Percentiles rank a stretch among this genome's conserved stretches.
Evolutionary conservation across 2,329 filamentous ascomycete species (phyloP).

Genomic region (Orbilia oligospora): DNA sequence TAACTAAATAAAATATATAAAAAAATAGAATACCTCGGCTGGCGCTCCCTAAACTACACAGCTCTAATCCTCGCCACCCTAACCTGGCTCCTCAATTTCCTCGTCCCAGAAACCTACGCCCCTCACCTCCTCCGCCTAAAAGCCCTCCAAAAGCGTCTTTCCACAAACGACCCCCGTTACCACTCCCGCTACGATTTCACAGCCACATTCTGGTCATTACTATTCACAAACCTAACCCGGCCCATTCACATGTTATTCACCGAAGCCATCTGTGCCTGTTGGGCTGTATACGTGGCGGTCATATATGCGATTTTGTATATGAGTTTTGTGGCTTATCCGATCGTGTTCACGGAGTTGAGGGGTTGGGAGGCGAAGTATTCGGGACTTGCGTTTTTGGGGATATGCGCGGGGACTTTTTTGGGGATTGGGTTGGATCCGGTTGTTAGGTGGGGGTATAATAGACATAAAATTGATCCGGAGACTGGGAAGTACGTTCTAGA

Average conservation of each 20-base stretch:
- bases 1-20: not conserved
- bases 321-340: conserved; percentile 83
- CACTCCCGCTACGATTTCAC: conserved; percentile 81
- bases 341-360: conserved; percentile 70
- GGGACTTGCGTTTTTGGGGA: conserved; percentile 83
- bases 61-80: conserved; percentile 79
- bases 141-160: conserved; percentile 75
- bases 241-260: conserved; percentile 83
- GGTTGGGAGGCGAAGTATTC: conserved; percentile 82
- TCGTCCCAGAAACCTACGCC: conserved; percentile 81
- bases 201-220: conserved; percentile 74
- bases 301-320: conserved; percentile 90
- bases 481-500: conserved; percentile 74
- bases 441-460: conserved; percentile 82
- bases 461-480: conserved; percentile 79
- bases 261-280: conserved; percentile 85
- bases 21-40: conserved; percentile 78
- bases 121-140: conserved; percentile 79
- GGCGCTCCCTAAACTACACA: conserved; percentile 90
- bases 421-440: conserved; percentile 75
- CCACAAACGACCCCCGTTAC: conserved; percentile 79
- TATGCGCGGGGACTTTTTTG: conserved; percentile 73
- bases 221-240: conserved; percentile 82
- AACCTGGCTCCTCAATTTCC: conserved; percentile 73
- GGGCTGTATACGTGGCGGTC: conserved; percentile 79